Evolutionary conservation across 2,329 filamentous ascomycete genomes (phyloP).

Genomic region (Paecilomyces formosus): DNA sequence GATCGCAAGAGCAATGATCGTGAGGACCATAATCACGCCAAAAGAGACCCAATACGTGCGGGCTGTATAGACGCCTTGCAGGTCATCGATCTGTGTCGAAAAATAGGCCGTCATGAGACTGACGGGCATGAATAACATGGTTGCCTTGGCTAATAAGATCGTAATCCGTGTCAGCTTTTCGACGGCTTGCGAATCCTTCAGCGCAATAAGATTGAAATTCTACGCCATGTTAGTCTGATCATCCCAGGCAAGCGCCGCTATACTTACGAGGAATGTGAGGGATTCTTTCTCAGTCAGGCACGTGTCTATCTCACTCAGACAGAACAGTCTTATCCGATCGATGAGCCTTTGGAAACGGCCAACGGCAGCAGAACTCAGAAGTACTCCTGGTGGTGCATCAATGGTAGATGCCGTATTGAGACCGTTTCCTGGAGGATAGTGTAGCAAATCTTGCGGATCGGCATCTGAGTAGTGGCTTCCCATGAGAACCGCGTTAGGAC

Average conservation of each 20-base stretch:
- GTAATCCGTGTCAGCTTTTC: conserved; percentile 65
- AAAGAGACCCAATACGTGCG: conserved; percentile 63
- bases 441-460: conserved; percentile 35
- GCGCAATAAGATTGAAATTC: conserved; percentile 72
- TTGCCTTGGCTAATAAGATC: conserved; percentile 65
- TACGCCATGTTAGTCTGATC: conserved; percentile 21
- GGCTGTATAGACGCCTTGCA: conserved; percentile 51
- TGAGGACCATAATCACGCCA: conserved; percentile 53
- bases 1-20: conserved; percentile 50
- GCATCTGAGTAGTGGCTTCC: conserved; percentile 15
- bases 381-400: conserved; percentile 30
- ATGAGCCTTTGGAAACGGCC: conserved; percentile 54
- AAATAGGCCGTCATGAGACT: conserved; percentile 70
- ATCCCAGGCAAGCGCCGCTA: background rate
- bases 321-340: conserved; percentile 56
- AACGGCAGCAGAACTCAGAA: conserved; percentile 41
- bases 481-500: conserved; percentile 11
- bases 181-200: conserved; percentile 66
- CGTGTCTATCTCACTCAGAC: conserved; percentile 56
- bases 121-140: conserved; percentile 68
- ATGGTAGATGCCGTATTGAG: conserved; percentile 10
- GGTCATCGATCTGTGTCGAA: conserved; percentile 54
- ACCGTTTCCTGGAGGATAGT: conserved; percentile 17
- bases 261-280: conserved; percentile 57
- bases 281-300: conserved; percentile 63